Percentiles rank a stretch among this genome's conserved stretches.
Evolutionary conservation across 2,329 filamentous ascomycete species (phyloP).

Genomic region (Penicillium sp.): DNA sequence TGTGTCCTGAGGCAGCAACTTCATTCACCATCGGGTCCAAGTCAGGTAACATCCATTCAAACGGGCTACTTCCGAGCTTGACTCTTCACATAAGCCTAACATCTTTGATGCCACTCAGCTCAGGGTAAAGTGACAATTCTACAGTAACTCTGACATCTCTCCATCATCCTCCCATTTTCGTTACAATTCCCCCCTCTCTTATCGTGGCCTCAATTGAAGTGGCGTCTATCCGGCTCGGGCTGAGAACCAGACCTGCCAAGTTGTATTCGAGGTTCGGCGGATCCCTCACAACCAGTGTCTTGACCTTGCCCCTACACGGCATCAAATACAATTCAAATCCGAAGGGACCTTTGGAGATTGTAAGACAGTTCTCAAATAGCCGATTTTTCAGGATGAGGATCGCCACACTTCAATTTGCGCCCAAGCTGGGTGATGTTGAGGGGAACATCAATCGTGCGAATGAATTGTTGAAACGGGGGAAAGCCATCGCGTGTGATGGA

Average conservation of each 20-base stretch:
- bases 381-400: constrained; percentile 37
- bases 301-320: background rate
- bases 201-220: constrained; percentile 8
- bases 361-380: constrained; percentile 7
- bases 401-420: constrained; percentile 43
- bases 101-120: no score
- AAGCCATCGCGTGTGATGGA: constrained; percentile 10
- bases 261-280: background rate
- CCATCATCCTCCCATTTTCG: no score
- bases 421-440: constrained; percentile 39
- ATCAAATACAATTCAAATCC: no score
- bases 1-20: no score
- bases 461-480: constrained; percentile 35
- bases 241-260: constrained; percentile 4
- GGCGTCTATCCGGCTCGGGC: constrained; percentile 8
- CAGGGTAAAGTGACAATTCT: no score
- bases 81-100: no score
- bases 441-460: constrained; percentile 43
- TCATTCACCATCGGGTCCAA: no score
- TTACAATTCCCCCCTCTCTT: background rate
- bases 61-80: no score
- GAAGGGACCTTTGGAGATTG: background rate
- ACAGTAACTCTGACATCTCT: no score
- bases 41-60: no score
- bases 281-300: background rate